These are phyloP conservation scores for Symbiodinium natans DNA, from an alignment of 73 alveolate species.

Conservation along the genomic window DNA sequence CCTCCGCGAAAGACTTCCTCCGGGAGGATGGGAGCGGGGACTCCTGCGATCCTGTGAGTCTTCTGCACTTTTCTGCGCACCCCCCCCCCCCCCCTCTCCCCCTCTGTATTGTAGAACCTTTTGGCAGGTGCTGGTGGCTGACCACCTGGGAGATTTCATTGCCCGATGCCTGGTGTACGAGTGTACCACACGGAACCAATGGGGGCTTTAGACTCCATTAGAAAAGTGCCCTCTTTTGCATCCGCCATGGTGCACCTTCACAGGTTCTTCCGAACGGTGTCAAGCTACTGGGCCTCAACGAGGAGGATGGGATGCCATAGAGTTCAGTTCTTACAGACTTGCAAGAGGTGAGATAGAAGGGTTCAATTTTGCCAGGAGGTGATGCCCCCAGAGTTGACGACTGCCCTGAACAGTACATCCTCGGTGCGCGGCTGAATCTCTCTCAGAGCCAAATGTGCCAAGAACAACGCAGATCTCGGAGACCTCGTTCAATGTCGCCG, in stretches of 20 bases:
- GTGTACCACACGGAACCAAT: too few relatives aligned
- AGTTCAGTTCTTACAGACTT: background rate
- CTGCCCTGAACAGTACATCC: slow-evolving; percentile 7
- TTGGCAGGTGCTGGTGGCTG: slow-evolving; percentile 11
- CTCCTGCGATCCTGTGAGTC: too few relatives aligned
- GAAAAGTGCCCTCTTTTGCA: too few relatives aligned
- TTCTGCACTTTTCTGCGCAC: too few relatives aligned
- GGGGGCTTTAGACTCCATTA: too few relatives aligned
- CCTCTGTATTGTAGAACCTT: background rate
- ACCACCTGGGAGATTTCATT: slow-evolving; percentile 33
- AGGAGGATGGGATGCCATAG: background rate
- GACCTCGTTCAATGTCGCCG: too few relatives aligned
- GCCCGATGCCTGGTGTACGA: too few relatives aligned
- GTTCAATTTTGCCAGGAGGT: background rate
- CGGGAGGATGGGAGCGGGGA: slow-evolving; percentile 6
- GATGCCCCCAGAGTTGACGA: slow-evolving; percentile 35
- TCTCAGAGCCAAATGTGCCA: background rate
- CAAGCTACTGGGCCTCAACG: slow-evolving; percentile 2
- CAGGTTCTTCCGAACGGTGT: slow-evolving; percentile 26
- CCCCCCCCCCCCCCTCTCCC: too few relatives aligned
- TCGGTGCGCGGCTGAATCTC: background rate
- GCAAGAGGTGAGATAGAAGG: background rate
- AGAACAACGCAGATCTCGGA: background rate
- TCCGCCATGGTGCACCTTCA: too few relatives aligned
- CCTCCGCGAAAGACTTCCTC: slow-evolving; percentile 18